These are phyloP conservation scores for Schoenoplectus triqueter DNA, from an alignment of 202 grass and related monocot genomes.

Conservation along the genomic window DNA sequence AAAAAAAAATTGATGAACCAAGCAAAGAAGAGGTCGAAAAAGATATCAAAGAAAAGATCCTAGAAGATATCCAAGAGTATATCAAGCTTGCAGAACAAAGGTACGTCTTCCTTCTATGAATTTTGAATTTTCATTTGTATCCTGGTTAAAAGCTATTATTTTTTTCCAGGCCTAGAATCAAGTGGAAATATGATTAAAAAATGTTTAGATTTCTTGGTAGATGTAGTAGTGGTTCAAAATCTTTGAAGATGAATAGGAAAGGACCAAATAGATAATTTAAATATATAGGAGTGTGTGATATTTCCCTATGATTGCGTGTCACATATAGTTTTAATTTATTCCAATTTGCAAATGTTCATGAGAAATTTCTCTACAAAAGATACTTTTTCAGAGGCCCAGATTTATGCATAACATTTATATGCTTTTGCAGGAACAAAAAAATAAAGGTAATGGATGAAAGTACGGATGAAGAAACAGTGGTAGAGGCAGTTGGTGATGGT, in stretches of 20 bases:
- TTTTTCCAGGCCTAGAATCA: neutral
- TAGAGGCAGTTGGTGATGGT: neutral
- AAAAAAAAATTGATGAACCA: neutral
- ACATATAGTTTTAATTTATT: neutral
- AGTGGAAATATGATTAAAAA: too few species aligned
- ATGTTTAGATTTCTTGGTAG: too few species aligned
- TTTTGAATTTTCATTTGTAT: neutral
- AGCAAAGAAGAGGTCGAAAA: neutral
- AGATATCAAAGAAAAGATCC: neutral
- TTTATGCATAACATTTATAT: neutral
- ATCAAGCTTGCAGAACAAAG: neutral
- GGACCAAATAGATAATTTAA: too few species aligned
- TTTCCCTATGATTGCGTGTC: too few species aligned
- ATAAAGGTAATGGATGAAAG: conserved; percentile 23
- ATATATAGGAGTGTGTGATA: too few species aligned
- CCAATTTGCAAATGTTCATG: neutral
- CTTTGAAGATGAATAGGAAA: too few species aligned
- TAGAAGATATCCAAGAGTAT: neutral
- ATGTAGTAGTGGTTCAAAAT: too few species aligned
- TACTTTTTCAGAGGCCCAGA: neutral
- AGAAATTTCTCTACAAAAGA: neutral
- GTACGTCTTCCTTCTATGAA: neutral
- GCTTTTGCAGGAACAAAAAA: conserved; percentile 17
- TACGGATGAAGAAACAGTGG: neutral
- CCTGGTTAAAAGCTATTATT: neutral